Base-by-base conservation (phyloP, 2,329 filamentous ascomycete species). In the Penicillium sp. region DNA sequence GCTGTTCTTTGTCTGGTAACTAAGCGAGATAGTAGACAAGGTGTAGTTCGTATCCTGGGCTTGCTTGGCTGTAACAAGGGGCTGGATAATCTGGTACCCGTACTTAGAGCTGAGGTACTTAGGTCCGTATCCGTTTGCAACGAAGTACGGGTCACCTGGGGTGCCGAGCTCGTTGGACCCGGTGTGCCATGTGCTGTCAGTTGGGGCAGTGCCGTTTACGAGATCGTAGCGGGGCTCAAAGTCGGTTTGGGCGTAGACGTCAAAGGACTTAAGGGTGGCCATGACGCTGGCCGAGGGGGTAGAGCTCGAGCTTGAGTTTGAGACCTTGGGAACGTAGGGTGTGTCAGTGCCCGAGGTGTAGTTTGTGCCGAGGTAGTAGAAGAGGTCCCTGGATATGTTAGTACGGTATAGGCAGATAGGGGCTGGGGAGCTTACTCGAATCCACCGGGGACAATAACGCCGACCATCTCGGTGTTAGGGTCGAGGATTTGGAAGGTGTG, bases 401-500 rank as follows among this genome's bases (percentile, higher is more conserved):
- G 37, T 26, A 3, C 10, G n/a, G 7, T n/a, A 7, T 44, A 49
- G 43, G 27, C 45, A 37, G 16, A 37, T n/a, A n/a, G 26, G 14
- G 33, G n/a, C 6, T 9, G 26, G 19, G n/a, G 11, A 16, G 10
- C 65, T 46, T 70, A 74, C 70, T 82, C 79, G 50, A 82, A 81
- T n/a, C 78, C 79, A 31, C 80, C 78, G 3, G 79, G 79, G 8
- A 72, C 68, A 46, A 81, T 76, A 0, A 79, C 71, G 2, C 79
- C 79, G 1, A 77, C 71, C 65, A 82, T 73, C 59, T 81, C 75
- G 4, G 78, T 80, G 59, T 81, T 77, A 0, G 78, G 78, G 53
- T 81, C 79, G 13, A 79, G 62, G 16, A 81, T 70, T 62, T 80
- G 77, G 68, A 81, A 81, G 3, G 78, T 79, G 57, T 81, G 80